A percentile compares a stretch with the other conserved stretches of the same genome.
Conservation (phyloP, 1,284 basidiomycete genomes). For the Schizopora paradoxa region DNA sequence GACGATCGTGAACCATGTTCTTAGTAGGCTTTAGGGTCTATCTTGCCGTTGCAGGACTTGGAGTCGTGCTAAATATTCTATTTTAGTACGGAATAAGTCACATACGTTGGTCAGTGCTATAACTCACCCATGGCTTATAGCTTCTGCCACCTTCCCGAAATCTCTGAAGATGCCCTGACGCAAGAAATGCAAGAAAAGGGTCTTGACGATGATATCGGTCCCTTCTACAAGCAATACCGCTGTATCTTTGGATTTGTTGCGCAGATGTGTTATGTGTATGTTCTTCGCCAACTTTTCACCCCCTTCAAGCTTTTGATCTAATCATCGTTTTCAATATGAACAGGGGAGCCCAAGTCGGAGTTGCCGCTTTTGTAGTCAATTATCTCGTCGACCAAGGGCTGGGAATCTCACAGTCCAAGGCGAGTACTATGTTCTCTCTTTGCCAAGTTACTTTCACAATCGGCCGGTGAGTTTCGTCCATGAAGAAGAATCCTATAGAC, state of each 20-base stretch:
- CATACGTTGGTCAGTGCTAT: neutral
- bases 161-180: constrained; percentile 60
- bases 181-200: constrained; percentile 44
- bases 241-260: constrained; percentile 70
- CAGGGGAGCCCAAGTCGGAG: constrained; percentile 68
- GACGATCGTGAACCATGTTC: constrained; percentile 1
- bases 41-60: constrained; percentile 68
- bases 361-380: constrained; percentile 71
- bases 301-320: neutral
- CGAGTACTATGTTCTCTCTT: constrained; percentile 64
- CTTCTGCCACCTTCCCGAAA: constrained; percentile 71
- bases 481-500: neutral
- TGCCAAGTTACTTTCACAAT: constrained; percentile 71
- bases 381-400: constrained; percentile 60
- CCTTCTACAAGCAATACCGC: constrained; percentile 69
- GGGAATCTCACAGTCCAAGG: constrained; percentile 46
- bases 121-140: constrained; percentile 33
- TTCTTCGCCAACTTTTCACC: constrained; percentile 5
- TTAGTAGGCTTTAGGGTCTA: constrained; percentile 52
- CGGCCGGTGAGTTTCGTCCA: constrained; percentile 40
- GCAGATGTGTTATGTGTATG: constrained; percentile 65
- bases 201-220: constrained; percentile 40
- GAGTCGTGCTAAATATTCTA: constrained; percentile 55
- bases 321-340: constrained; percentile 6
- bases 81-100: constrained; percentile 47